Evolutionary conservation across 2,329 filamentous ascomycete species (phyloP).

Genomic region (Colletotrichum cordylinicola): DNA sequence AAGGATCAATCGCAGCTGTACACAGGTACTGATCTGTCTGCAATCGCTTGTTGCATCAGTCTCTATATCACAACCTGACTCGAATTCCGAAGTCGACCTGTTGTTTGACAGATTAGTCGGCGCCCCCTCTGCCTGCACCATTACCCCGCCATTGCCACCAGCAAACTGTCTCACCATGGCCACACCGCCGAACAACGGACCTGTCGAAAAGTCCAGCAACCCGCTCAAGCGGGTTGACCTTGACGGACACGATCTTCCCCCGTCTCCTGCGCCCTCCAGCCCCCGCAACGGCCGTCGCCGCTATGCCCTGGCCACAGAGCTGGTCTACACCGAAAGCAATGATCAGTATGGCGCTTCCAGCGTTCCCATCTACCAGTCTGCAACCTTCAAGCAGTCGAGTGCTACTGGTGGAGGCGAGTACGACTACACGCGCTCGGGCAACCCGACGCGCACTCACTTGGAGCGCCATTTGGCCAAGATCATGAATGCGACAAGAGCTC

Average conservation of each 20-base stretch:
- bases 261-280: slow-evolving; percentile 91
- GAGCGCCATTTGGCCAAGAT: slow-evolving; percentile 98
- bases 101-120: neutral
- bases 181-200: slow-evolving; percentile 15
- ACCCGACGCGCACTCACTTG: slow-evolving; percentile 93
- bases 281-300: slow-evolving; percentile 80
- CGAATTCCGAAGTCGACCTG: neutral
- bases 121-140: neutral
- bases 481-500: slow-evolving; percentile 90
- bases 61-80: neutral
- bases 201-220: slow-evolving; percentile 29
- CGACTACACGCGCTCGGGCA: slow-evolving; percentile 97
- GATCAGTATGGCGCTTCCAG: slow-evolving; percentile 98
- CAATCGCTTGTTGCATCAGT: neutral
- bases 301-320: slow-evolving; percentile 93
- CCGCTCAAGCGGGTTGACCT: slow-evolving; percentile 70
- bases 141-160: neutral
- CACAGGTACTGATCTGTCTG: neutral
- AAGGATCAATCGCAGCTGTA: neutral
- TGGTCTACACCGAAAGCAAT: slow-evolving; percentile 94
- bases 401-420: slow-evolving; percentile 85
- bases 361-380: slow-evolving; percentile 97
- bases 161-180: slow-evolving; percentile 9
- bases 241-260: slow-evolving; percentile 84
- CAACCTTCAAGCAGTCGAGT: slow-evolving; percentile 94